Evolutionary conservation across 1,139 yeast species (phyloP).

Genomic region (Protomyces inouyei): DNA sequence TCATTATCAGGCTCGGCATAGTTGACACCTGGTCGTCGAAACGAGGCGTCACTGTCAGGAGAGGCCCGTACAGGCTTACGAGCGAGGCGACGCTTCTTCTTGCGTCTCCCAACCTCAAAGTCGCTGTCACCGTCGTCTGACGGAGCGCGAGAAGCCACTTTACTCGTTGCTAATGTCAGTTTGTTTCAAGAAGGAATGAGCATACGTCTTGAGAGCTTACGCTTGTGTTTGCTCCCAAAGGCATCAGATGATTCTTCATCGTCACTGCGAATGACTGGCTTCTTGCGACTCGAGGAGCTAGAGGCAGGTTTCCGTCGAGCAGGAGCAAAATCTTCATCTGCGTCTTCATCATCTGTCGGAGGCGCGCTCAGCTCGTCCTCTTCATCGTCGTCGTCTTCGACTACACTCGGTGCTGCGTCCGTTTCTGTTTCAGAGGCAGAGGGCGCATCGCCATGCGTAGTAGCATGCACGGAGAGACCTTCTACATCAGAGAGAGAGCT

Average conservation of each 20-base stretch:
- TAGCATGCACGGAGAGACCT: too few relatives aligned
- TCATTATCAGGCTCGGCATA: conserved; percentile 21
- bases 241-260: neutral
- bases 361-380: conserved; percentile 10
- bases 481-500: neutral
- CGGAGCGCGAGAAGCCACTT: neutral
- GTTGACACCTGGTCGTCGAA: conserved; percentile 9
- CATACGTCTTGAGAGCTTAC: neutral
- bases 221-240: neutral
- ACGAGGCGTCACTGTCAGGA: conserved; percentile 8
- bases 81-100: conserved; percentile 10
- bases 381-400: conserved; percentile 10
- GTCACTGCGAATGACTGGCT: neutral
- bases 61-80: conserved; percentile 3
- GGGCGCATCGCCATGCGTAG: neutral
- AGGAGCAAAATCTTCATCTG: conserved; percentile 4
- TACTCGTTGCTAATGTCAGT: neutral
- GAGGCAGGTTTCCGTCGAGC: conserved; percentile 1
- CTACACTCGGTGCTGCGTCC: neutral
- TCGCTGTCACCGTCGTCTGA: conserved; percentile 18
- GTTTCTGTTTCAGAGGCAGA: conserved; percentile 7
- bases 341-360: conserved; percentile 10
- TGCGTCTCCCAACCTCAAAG: conserved; percentile 7
- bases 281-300: neutral
- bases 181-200: neutral